These are phyloP conservation scores for Hypoxylon sp. DNA, from an alignment of 2,329 filamentous ascomycete species.

Conservation along the genomic window DNA sequence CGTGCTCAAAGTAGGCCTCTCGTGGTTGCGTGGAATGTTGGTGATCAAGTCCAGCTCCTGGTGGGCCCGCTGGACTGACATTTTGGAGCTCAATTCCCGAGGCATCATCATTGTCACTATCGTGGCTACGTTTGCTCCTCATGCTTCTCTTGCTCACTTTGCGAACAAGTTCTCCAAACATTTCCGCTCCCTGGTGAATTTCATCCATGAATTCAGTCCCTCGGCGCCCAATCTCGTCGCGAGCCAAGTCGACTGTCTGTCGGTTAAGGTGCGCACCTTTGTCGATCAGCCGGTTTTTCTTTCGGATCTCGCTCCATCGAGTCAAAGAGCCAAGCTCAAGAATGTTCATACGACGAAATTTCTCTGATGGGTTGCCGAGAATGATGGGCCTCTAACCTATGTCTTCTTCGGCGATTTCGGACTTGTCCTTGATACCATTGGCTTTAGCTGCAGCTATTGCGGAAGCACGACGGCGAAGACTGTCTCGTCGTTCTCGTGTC, in stretches of 20 bases:
- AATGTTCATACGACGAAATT: conserved; percentile 76
- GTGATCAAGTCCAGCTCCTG: conserved; percentile 42
- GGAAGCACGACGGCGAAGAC: conserved; percentile 61
- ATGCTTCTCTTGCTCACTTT: conserved; percentile 54
- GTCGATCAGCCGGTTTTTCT: conserved; percentile 70
- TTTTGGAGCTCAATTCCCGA: conserved; percentile 35
- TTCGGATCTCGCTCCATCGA: conserved; percentile 79
- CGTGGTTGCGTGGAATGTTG: conserved; percentile 41
- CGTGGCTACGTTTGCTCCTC: conserved; percentile 49
- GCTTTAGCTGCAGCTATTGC: conserved; percentile 53
- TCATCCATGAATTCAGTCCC: conserved; percentile 49
- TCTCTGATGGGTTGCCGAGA: conserved; percentile 78
- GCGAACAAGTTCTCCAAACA: conserved; percentile 51
- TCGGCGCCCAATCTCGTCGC: conserved; percentile 49
- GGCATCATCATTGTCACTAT: conserved; percentile 50
- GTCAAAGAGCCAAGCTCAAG: conserved; percentile 77
- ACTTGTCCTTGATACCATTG: conserved; percentile 46
- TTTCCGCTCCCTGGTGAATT: conserved; percentile 50
- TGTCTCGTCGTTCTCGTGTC: conserved; percentile 63
- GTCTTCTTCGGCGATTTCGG: conserved; percentile 63
- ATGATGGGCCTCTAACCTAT: conserved; percentile 77
- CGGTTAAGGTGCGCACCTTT: conserved; percentile 55
- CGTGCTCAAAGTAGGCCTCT: conserved; percentile 51
- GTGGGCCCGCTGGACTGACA: conserved; percentile 29
- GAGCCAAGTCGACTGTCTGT: conserved; percentile 52